Evolutionary conservation across 345 rosid genomes (phyloP).

Genomic region (Angophora floribunda): DNA sequence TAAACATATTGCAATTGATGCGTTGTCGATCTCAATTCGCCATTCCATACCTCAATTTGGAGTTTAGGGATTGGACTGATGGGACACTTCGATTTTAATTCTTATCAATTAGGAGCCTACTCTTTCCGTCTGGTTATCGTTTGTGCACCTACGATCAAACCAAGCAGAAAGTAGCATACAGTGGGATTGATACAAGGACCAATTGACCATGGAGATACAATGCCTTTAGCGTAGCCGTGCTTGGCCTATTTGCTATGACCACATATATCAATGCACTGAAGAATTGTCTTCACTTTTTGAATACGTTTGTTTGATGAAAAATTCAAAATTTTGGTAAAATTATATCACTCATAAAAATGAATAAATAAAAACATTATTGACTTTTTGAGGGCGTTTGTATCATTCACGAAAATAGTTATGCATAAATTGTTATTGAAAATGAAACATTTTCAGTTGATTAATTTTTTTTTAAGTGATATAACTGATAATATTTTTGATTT

Average conservation of each 20-base stretch:
- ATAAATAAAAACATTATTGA: accelerated
- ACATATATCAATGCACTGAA: too few relatives aligned
- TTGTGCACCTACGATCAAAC: background rate
- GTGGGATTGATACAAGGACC: background rate
- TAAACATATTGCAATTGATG: background rate
- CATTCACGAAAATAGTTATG: background rate
- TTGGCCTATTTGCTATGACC: background rate
- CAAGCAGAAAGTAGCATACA: background rate
- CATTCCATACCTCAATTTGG: background rate
- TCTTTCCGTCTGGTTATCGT: background rate
- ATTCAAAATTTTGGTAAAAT: too few relatives aligned
- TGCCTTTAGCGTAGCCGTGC: background rate
- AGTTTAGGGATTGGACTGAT: background rate
- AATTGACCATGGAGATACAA: background rate
- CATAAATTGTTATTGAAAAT: background rate
- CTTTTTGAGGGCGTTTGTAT: too few relatives aligned
- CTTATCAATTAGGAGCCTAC: background rate
- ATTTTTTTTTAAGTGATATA: too few relatives aligned
- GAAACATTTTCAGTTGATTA: too few relatives aligned
- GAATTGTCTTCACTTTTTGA: background rate
- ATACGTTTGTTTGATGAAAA: background rate
- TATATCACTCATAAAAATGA: background rate
- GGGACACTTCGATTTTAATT: background rate
- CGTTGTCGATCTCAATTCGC: background rate
- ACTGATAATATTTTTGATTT: too few relatives aligned